These are phyloP conservation scores for Acanthamoeba castellanii DNA, from an alignment of 208 protist genomes.

Conservation along the genomic window DNA sequence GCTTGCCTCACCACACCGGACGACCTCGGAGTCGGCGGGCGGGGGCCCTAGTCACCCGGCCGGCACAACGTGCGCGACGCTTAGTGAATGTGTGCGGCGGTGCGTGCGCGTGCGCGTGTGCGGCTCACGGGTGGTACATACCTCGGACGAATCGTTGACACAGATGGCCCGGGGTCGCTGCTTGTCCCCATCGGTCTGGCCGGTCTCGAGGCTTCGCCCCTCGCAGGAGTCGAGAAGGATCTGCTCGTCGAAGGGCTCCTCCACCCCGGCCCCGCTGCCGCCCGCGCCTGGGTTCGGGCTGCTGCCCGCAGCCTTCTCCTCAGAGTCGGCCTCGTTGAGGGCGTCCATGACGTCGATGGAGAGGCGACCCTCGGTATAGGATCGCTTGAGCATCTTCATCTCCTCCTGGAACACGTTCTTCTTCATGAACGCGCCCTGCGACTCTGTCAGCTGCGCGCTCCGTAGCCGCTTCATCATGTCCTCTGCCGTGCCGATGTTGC, in stretches of 20 bases:
- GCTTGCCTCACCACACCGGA: neutral
- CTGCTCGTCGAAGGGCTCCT: slow-evolving; percentile 31
- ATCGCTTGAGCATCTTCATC: slow-evolving; percentile 52
- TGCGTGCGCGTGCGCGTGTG: neutral
- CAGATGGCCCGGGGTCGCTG: too few relatives aligned
- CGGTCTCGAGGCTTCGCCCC: neutral
- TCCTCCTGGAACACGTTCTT: slow-evolving; percentile 69
- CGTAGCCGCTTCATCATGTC: slow-evolving; percentile 18
- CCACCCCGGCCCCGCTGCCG: neutral
- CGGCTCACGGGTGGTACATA: too few relatives aligned
- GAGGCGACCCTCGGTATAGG: slow-evolving; percentile 33
- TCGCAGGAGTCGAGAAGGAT: neutral
- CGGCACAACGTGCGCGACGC: too few relatives aligned
- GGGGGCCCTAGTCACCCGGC: neutral
- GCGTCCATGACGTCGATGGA: neutral
- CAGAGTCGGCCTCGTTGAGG: neutral
- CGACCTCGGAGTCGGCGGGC: neutral
- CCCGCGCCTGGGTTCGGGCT: neutral
- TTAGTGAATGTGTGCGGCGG: neutral
- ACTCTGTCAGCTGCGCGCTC: slow-evolving; percentile 32
- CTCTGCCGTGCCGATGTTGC: neutral
- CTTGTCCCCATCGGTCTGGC: too few relatives aligned
- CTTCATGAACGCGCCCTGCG: slow-evolving; percentile 61
- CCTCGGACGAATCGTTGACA: too few relatives aligned
- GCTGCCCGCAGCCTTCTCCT: neutral